A percentile compares a stretch with the other conserved stretches of the same genome.
Evolutionary conservation across 208 protist genomes (phyloP).

Genomic region (Trypanosoma boissoni): DNA sequence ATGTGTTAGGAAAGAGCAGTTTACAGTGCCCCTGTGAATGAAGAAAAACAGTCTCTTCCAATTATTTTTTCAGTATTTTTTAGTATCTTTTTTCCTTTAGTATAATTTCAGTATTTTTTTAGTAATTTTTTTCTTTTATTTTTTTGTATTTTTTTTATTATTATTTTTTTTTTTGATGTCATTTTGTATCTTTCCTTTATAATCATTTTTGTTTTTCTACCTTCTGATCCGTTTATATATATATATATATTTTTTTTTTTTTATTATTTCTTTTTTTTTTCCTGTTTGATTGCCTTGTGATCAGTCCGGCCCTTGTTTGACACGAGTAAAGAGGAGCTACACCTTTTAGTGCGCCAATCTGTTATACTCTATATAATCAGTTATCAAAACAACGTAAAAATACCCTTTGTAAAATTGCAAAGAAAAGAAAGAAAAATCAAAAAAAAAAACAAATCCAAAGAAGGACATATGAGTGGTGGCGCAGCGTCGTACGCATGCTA

Average conservation of each 20-base stretch:
- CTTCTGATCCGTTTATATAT: neutral
- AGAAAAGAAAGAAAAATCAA: neutral
- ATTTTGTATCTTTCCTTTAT: neutral
- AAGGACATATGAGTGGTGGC: neutral
- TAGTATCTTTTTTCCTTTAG: no score
- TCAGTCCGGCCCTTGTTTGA: no score
- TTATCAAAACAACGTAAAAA: no score
- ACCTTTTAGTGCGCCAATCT: no score
- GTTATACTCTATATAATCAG: no score
- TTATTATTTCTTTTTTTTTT: neutral
- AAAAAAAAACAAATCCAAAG: neutral
- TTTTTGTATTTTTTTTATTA: neutral
- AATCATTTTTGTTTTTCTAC: neutral
- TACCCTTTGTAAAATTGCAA: no score
- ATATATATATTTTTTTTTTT: neutral
- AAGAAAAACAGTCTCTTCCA: no score
- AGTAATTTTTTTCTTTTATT: neutral
- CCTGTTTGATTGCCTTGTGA: neutral
- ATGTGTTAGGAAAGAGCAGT: constrained; percentile 30
- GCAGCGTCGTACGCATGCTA: neutral
- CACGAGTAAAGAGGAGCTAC: no score
- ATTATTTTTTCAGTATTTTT: no score
- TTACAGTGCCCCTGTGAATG: no score
- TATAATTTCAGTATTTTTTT: no score
- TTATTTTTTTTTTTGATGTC: neutral